Evolutionary conservation across 2,329 filamentous ascomycete species (phyloP).

Genomic region (Bipolaris gigantea): DNA sequence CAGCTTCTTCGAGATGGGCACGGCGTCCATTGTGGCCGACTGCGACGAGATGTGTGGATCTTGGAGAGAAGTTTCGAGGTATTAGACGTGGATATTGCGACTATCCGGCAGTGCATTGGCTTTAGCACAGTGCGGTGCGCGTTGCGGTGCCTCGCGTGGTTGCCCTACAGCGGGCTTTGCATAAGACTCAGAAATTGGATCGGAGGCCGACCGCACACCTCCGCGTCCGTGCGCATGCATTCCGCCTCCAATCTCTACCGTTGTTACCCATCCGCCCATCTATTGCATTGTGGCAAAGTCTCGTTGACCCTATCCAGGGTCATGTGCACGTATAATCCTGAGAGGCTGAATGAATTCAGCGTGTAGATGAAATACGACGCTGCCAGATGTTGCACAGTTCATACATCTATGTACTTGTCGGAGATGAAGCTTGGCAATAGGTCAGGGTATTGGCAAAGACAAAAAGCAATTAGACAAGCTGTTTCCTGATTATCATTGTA

Average conservation of each 20-base stretch:
- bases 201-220: constrained; percentile 11
- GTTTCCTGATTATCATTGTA: too few species aligned
- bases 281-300: neutral
- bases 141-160: constrained; percentile 1
- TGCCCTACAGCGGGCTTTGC: constrained; percentile 2
- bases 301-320: neutral
- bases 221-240: constrained; percentile 11
- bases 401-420: too few species aligned
- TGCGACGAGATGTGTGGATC: neutral
- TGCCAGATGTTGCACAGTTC: too few species aligned
- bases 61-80: too few species aligned
- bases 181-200: constrained; percentile 23
- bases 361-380: too few species aligned
- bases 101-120: neutral
- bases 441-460: too few species aligned
- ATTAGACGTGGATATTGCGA: neutral
- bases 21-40: constrained; percentile 29
- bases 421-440: too few species aligned
- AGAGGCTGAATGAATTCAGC: too few species aligned
- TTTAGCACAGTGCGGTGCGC: constrained; percentile 1
- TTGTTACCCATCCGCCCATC: neutral
- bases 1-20: constrained; percentile 39
- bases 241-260: neutral
- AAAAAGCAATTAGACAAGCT: too few species aligned
- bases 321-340: too few species aligned